A percentile compares a stretch with the other conserved stretches of the same genome.
phyloP scores from a whole-genome alignment of 2,329 filamentous ascomycete genomes.

The Leptodontidium sp. region DNA sequence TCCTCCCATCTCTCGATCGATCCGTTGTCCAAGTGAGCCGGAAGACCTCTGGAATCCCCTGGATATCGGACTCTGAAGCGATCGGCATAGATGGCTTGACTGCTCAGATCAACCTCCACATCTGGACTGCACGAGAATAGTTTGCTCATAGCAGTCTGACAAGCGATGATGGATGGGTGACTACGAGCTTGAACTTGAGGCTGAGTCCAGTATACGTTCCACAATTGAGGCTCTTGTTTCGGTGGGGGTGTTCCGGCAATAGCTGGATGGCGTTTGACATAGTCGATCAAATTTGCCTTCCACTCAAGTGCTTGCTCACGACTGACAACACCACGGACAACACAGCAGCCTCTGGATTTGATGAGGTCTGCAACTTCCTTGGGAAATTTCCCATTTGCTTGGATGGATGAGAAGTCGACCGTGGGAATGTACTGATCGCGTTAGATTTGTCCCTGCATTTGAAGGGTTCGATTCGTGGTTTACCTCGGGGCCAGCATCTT shows the following conservation, averaged over 20 bases:
- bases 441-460: background rate
- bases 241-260: slow-evolving; percentile 20
- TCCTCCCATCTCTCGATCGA: slow-evolving; percentile 29
- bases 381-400: slow-evolving; percentile 19
- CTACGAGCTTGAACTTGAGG: slow-evolving; percentile 24
- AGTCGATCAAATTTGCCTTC: slow-evolving; percentile 21
- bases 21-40: slow-evolving; percentile 25
- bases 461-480: background rate
- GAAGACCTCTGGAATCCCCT: slow-evolving; percentile 22
- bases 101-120: slow-evolving; percentile 20
- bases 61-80: slow-evolving; percentile 24
- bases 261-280: slow-evolving; percentile 21
- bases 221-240: slow-evolving; percentile 16
- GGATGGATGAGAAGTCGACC: slow-evolving; percentile 22
- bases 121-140: slow-evolving; percentile 25
- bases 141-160: slow-evolving; percentile 23
- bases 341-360: slow-evolving; percentile 25
- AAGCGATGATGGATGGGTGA: slow-evolving; percentile 22
- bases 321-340: slow-evolving; percentile 24
- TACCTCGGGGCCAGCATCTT: slow-evolving; percentile 17
- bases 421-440: slow-evolving; percentile 20
- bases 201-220: slow-evolving; percentile 27
- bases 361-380: slow-evolving; percentile 24
- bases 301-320: slow-evolving; percentile 25
- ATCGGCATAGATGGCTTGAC: slow-evolving; percentile 25